phyloP scores from a whole-genome alignment of 495 filamentous ascomycete species.

The Copromyces sp. region DNA sequence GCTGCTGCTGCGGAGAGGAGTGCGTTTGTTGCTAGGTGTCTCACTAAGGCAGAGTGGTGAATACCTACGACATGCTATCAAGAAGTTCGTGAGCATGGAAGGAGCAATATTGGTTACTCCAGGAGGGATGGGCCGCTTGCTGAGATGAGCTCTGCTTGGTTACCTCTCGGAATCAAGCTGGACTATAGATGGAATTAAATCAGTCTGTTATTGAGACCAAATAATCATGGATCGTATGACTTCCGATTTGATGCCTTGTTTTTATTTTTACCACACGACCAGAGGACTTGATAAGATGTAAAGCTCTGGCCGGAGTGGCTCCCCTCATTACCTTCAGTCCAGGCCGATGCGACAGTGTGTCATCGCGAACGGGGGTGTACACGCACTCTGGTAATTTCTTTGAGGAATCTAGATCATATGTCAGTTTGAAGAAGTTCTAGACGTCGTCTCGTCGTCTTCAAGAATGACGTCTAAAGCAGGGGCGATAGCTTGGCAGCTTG shows the following conservation, averaged over 20 bases:
- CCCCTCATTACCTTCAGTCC: not conserved
- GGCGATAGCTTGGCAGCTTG: conserved; percentile 24
- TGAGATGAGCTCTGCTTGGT: not conserved
- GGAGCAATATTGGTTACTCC: too few relatives aligned
- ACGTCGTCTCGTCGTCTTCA: not conserved
- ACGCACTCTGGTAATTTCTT: not conserved
- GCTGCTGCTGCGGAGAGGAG: conserved; percentile 19
- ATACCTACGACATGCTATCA: too few relatives aligned
- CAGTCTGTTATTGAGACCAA: not conserved
- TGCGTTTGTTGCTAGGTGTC: conserved; percentile 18
- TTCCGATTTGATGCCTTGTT: too few relatives aligned
- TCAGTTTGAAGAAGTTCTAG: not conserved
- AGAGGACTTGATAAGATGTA: not conserved
- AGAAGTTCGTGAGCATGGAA: too few relatives aligned
- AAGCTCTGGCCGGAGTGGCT: not conserved
- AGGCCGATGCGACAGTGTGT: not conserved
- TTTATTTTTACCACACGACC: too few relatives aligned
- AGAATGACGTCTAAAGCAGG: not conserved
- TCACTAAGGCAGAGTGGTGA: not conserved
- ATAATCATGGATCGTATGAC: not conserved
- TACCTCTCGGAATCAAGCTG: not conserved
- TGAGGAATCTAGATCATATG: not conserved
- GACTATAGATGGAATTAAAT: not conserved
- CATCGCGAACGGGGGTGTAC: not conserved
- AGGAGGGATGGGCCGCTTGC: not conserved